phyloP scores from a whole-genome alignment of 257 asterid genomes.

The Solanum raphanifolium region DNA sequence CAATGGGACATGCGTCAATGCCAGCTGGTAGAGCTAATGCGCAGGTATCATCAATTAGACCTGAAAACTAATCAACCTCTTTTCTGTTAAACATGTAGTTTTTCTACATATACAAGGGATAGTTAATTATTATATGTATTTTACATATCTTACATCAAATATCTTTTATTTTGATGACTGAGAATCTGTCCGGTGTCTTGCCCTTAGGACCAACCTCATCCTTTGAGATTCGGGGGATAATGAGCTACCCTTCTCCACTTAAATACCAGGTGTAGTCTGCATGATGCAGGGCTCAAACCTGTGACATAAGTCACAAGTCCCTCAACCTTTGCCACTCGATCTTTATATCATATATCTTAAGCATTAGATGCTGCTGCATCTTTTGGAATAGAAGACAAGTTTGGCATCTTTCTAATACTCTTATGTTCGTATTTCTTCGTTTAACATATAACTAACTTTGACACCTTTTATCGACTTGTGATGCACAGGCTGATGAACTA shows the following conservation, averaged over 20 bases:
- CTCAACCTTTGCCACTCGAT: background rate
- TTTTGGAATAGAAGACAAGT: background rate
- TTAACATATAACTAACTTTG: background rate
- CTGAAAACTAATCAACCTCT: background rate
- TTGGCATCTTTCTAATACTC: background rate
- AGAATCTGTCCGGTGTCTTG: background rate
- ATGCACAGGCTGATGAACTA: conserved; percentile 72
- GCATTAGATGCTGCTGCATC: background rate
- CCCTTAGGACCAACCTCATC: background rate
- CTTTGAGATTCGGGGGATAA: background rate
- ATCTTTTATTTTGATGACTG: background rate
- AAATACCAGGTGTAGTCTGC: background rate
- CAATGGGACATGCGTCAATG: conserved; percentile 44
- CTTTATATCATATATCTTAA: background rate
- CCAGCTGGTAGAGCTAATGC: conserved; percentile 42
- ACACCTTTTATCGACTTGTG: background rate
- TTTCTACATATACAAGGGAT: background rate
- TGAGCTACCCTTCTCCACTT: background rate
- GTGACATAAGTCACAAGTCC: background rate
- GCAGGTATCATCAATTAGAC: conserved; percentile 40
- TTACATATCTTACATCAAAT: background rate
- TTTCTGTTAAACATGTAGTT: background rate
- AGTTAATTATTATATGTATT: background rate
- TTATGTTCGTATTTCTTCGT: background rate
- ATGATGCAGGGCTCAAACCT: background rate